Percentiles rank a stretch among this genome's conserved stretches.
phyloP scores from a whole-genome alignment of 306 rosid genomes.

The Cucumis hystrix region DNA sequence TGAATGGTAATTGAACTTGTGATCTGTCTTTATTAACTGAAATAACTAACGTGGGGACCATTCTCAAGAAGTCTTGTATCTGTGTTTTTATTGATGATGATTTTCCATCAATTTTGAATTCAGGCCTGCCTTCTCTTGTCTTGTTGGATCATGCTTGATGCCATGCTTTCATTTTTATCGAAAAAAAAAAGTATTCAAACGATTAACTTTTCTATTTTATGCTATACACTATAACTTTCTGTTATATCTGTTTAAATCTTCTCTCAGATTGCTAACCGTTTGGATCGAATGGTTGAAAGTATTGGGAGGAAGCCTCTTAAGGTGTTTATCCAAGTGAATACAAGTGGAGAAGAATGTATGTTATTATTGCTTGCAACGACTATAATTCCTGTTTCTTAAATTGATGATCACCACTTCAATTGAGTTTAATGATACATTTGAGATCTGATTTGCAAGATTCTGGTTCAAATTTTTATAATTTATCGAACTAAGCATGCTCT shows the following conservation, averaged over 20 bases:
- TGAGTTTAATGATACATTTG: neutral
- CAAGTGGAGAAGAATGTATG: slow-evolving; percentile 94
- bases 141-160: neutral
- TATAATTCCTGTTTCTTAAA: neutral
- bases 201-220: neutral
- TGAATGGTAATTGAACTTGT: neutral
- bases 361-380: slow-evolving; percentile 6
- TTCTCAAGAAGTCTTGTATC: neutral
- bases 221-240: neutral
- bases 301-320: slow-evolving; percentile 72
- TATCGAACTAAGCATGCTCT: neutral
- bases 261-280: slow-evolving; percentile 65
- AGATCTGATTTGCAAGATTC: neutral
- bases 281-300: slow-evolving; percentile 51
- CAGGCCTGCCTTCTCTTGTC: neutral
- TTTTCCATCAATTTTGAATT: neutral
- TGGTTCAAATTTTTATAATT: neutral
- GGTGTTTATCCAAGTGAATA: slow-evolving; percentile 82
- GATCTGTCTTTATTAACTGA: neutral
- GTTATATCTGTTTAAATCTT: neutral
- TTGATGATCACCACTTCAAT: neutral
- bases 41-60: neutral
- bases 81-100: neutral
- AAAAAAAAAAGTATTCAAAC: neutral
- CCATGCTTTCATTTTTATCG: neutral